Base-by-base conservation (phyloP, 2,329 filamentous ascomycete species). In the Claviceps digitariae region DNA sequence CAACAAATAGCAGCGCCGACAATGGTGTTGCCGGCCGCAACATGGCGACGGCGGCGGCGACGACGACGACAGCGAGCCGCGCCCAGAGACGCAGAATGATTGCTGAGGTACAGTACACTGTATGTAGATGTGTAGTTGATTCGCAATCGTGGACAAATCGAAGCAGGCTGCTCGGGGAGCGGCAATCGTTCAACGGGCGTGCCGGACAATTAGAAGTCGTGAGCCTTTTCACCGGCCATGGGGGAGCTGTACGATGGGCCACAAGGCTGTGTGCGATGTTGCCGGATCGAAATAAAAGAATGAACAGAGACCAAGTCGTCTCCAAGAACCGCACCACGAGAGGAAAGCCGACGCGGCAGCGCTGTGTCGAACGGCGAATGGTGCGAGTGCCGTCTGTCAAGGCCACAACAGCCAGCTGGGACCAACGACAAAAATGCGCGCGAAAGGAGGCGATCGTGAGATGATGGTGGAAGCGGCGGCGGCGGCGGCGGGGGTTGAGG, bases 1-100 rank as follows among this genome's bases (percentile, higher is more conserved):
- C 90, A 63, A 80, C 77, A 57, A 94, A 79, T 64, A 97, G 84
- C 67, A 97, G 74, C 60, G 95, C 74, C 61, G 90, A 84, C 66
- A 98, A 75, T 60, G 93, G 91, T 56, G 93, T 97, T 57, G 93
- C 91, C 57, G 93, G 90, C 64, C 90, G 87, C 68, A 97, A 75
- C 82, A 95, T 88, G 73, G 72, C 82, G 73, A 65, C 62, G 59
- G 57, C 50, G 29, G 50, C 50, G 44, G n/a, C n/a, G n/a, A 72
- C 82, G 73, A 72, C 82, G 73, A 65, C 62, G 59, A 58, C 50
- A 36, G 50, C 50, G 44, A 29, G 47, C 50, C 29, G 34, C 13
- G 47, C 55, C 59, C 56, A 55, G 61, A 57, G 64, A 62, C 21
- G 43, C 44, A 48, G 27, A 48, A 51, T 50, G 47, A 56, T 29